Conservation (phyloP, 257 asterid genomes). For the Petunia axillaris region DNA sequence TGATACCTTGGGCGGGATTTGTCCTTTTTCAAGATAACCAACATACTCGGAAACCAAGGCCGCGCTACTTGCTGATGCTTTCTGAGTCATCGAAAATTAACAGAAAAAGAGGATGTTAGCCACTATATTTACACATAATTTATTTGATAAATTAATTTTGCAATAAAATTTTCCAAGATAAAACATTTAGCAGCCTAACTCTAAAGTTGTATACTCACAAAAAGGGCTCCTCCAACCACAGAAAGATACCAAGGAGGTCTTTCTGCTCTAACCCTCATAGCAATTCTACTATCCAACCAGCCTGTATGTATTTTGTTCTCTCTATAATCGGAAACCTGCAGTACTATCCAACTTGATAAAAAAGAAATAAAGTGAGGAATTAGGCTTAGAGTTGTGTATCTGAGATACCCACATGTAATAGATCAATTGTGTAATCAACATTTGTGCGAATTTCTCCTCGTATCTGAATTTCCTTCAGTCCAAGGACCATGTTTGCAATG, state of each 20-base stretch:
- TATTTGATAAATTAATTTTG: constrained; percentile 28
- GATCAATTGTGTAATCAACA: constrained; percentile 98
- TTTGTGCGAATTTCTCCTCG: constrained; percentile 99
- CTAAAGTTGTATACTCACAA: constrained; percentile 55
- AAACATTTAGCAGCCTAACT: constrained; percentile 25
- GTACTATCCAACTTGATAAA: background rate
- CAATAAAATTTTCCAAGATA: constrained; percentile 18
- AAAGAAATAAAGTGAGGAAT: background rate
- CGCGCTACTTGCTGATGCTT: constrained; percentile 82
- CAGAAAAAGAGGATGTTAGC: background rate
- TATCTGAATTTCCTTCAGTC: constrained; percentile 97
- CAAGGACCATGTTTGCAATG: constrained; percentile 99
- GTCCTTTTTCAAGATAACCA: constrained; percentile 99
- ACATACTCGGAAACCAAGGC: constrained; percentile 94
- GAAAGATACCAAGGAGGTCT: constrained; percentile 99
- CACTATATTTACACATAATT: background rate
- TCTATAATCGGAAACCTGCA: constrained; percentile 89
- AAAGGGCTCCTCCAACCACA: constrained; percentile 98
- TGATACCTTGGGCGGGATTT: constrained; percentile 96
- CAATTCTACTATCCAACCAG: constrained; percentile 99
- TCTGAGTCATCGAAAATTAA: background rate
- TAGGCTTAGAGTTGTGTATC: background rate
- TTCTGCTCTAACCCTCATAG: constrained; percentile 99
- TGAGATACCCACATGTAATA: constrained; percentile 75
- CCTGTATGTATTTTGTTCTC: constrained; percentile 98